Evolutionary conservation across 306 rosid species (phyloP).

Genomic region (Gastrolobium bilobum): DNA sequence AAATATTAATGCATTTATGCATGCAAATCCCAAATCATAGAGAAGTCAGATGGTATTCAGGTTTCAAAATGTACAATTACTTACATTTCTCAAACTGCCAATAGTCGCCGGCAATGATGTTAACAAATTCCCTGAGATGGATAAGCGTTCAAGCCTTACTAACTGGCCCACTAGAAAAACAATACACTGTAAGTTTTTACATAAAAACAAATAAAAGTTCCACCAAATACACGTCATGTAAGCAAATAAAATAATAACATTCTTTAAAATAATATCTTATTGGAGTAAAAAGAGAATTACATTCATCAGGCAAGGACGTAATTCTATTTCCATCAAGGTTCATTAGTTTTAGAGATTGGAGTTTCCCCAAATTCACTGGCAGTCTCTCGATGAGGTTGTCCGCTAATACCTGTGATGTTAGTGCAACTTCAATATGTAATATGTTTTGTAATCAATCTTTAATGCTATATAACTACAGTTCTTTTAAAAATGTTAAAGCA

Average conservation of each 20-base stretch:
- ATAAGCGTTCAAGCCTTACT: slow-evolving; percentile 88
- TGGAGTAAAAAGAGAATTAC: slow-evolving; percentile 76
- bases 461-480: neutral
- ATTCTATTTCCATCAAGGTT: slow-evolving; percentile 86
- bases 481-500: neutral
- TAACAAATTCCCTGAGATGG: slow-evolving; percentile 76
- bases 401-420: slow-evolving; percentile 71
- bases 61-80: slow-evolving; percentile 47
- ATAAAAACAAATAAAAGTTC: slow-evolving; percentile 20
- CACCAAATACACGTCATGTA: slow-evolving; percentile 14
- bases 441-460: slow-evolving; percentile 18
- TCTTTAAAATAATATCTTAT: slow-evolving; percentile 27
- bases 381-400: slow-evolving; percentile 85
- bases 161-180: slow-evolving; percentile 85
- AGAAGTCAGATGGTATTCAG: slow-evolving; percentile 40
- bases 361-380: slow-evolving; percentile 91
- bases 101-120: slow-evolving; percentile 81
- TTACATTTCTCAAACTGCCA: slow-evolving; percentile 97
- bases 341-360: slow-evolving; percentile 85
- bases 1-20: slow-evolving; percentile 36
- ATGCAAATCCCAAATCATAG: slow-evolving; percentile 28
- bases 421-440: slow-evolving; percentile 42
- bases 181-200: slow-evolving; percentile 45
- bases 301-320: slow-evolving; percentile 93
- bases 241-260: slow-evolving; percentile 41